These are phyloP conservation scores for Bonia amplexicaulis DNA, from an alignment of 176 grass and related monocot genomes.

Conservation along the genomic window DNA sequence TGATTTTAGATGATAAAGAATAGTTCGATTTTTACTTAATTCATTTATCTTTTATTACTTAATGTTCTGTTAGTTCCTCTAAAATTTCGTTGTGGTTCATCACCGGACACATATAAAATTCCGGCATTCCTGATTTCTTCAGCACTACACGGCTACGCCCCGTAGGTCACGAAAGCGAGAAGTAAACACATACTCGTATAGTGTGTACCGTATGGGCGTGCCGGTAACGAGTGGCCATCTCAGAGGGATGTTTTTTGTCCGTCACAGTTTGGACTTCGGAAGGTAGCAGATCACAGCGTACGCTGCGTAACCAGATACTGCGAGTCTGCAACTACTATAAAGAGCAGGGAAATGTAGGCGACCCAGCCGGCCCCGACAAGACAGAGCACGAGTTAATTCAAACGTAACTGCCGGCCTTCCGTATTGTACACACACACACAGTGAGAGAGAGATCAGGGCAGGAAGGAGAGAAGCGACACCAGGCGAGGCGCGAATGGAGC, in stretches of 20 bases:
- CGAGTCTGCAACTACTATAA: conserved; percentile 5
- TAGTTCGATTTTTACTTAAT: no score
- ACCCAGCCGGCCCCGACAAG: not conserved
- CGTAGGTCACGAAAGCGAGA: not conserved
- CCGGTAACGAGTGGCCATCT: not conserved
- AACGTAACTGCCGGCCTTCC: not conserved
- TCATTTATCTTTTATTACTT: no score
- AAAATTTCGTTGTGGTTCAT: no score
- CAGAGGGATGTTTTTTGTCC: not conserved
- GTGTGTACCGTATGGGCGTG: not conserved
- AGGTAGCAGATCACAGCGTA: not conserved
- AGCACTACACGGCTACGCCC: not conserved
- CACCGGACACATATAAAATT: not conserved
- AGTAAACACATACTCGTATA: not conserved
- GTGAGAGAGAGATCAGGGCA: not conserved
- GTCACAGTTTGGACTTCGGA: not conserved
- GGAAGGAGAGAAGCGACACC: not conserved
- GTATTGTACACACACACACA: not conserved
- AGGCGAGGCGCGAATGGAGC: conserved; percentile 18
- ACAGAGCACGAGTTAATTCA: conserved; percentile 3
- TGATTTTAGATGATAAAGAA: no score
- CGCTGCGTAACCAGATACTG: not conserved
- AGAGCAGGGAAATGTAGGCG: not conserved
- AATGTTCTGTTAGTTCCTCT: no score
- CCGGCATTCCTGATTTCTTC: not conserved